Evolutionary conservation across 2,329 filamentous ascomycete genomes (phyloP).

Genomic region (Ascochyta clinopodiicola): DNA sequence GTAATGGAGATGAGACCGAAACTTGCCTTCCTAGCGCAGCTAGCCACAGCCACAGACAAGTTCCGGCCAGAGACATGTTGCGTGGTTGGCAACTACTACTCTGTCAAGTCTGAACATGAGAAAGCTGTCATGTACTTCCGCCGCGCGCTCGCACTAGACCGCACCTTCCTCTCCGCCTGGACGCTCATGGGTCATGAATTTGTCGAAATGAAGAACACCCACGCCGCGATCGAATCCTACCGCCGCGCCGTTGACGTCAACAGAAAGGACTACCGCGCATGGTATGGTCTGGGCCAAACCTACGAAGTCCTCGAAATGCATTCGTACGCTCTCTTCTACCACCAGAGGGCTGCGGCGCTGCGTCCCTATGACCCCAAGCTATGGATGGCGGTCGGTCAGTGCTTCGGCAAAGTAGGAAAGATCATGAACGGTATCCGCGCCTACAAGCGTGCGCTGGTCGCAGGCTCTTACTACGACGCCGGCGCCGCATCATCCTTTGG

Average conservation of each 20-base stretch:
- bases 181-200: constrained; percentile 99
- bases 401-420: constrained; percentile 87
- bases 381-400: constrained; percentile 96
- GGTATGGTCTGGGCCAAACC: constrained; percentile 96
- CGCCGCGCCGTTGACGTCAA: constrained; percentile 95
- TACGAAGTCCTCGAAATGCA: constrained; percentile 99
- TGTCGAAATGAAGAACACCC: constrained; percentile 97
- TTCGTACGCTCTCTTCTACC: constrained; percentile 96
- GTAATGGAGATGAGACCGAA: constrained; percentile 88
- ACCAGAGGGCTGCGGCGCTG: constrained; percentile 90
- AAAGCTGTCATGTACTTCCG: constrained; percentile 99
- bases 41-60: constrained; percentile 90
- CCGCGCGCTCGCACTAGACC: constrained; percentile 86
- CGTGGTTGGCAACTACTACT: constrained; percentile 97
- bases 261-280: constrained; percentile 92
- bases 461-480: constrained; percentile 83
- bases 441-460: constrained; percentile 87
- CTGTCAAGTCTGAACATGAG: constrained; percentile 90
- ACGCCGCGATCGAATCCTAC: constrained; percentile 97
- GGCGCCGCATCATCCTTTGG: constrained; percentile 59
- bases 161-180: constrained; percentile 92
- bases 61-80: constrained; percentile 97
- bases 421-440: constrained; percentile 92
- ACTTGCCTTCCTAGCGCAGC: constrained; percentile 87
- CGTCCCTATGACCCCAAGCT: constrained; percentile 98